These are phyloP conservation scores for Ascochyta lentis DNA, from an alignment of 2,329 filamentous ascomycete species.

Conservation along the genomic window DNA sequence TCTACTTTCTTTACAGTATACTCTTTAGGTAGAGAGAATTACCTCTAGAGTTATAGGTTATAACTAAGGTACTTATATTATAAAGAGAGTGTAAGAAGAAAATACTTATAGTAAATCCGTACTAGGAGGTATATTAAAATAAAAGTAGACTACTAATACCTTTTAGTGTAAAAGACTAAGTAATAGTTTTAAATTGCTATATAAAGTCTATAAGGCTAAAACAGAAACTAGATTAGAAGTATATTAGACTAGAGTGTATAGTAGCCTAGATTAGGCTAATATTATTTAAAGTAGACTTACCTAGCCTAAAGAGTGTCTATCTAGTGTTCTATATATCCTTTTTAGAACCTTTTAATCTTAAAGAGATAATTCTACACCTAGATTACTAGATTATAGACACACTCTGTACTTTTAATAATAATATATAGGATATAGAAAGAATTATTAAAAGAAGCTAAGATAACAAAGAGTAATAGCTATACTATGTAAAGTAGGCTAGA, in stretches of 20 bases:
- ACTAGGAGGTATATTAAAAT: neutral
- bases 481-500: neutral
- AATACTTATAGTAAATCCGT: neutral
- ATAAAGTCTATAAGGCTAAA: neutral
- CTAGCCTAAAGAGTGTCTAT: neutral
- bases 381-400: neutral
- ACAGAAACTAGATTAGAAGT: neutral
- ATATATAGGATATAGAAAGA: neutral
- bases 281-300: neutral
- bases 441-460: neutral
- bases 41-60: neutral
- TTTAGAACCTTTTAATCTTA: neutral
- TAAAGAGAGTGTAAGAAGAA: neutral
- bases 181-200: neutral
- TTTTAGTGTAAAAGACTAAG: neutral
- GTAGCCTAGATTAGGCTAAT: neutral
- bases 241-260: neutral
- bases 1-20: no score
- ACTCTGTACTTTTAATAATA: neutral
- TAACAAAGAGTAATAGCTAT: neutral
- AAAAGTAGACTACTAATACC: neutral
- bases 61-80: neutral
- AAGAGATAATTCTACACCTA: neutral
- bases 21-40: neutral
- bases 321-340: neutral